Conservation (phyloP, 2,329 filamentous ascomycete genomes). For the Aspergillus thermomutatus region DNA sequence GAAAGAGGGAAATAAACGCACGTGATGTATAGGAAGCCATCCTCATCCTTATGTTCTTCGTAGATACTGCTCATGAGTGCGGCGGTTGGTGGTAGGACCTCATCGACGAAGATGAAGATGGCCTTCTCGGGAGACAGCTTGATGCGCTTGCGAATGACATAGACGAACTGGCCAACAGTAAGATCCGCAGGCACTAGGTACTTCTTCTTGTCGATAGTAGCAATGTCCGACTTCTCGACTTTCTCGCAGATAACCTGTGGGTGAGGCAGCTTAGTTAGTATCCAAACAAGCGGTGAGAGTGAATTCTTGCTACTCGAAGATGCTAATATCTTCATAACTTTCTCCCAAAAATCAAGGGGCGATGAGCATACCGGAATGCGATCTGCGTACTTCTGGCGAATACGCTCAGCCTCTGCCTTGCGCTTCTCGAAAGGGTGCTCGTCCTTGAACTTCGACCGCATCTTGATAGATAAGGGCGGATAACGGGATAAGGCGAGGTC, state of each 20-base stretch:
- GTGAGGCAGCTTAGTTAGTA: slow-evolving; percentile 23
- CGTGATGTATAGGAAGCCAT: slow-evolving; percentile 97
- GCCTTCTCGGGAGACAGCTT: slow-evolving; percentile 99
- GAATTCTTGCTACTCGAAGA: neutral
- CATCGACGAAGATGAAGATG: slow-evolving; percentile 99
- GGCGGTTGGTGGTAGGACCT: slow-evolving; percentile 92
- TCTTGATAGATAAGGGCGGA: slow-evolving; percentile 47
- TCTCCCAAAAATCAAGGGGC: slow-evolving; percentile 1
- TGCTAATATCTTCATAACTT: neutral
- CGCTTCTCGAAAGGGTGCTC: slow-evolving; percentile 99
- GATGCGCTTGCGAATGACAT: slow-evolving; percentile 99
- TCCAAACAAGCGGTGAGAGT: slow-evolving; percentile 31
- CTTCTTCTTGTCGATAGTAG: slow-evolving; percentile 99
- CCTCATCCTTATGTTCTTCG: slow-evolving; percentile 92
- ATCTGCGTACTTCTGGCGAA: slow-evolving; percentile 97
- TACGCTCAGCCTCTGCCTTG: slow-evolving; percentile 99
- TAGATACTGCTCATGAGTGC: slow-evolving; percentile 99
- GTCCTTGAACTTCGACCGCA: slow-evolving; percentile 99
- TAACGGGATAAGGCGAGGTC: slow-evolving; percentile 4
- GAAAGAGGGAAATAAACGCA: slow-evolving; percentile 43
- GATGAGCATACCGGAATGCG: slow-evolving; percentile 79
- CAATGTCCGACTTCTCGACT: slow-evolving; percentile 98
- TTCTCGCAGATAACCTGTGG: slow-evolving; percentile 96
- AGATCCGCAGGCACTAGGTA: slow-evolving; percentile 96
- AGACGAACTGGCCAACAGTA: slow-evolving; percentile 98